Evolutionary conservation across 177 flowering plant species (phyloP).

Genomic region (Vitis hybrid): DNA sequence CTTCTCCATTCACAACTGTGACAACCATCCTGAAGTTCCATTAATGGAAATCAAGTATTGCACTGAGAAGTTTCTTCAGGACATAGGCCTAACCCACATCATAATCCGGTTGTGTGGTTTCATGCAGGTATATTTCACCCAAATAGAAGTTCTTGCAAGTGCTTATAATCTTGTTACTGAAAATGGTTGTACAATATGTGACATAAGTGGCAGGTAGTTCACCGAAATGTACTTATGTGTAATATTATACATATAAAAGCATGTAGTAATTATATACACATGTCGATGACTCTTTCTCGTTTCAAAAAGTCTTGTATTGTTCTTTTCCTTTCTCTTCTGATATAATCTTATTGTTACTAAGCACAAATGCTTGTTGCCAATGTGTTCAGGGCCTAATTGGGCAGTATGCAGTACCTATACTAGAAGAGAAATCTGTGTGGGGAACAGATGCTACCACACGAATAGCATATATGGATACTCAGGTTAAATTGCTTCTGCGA

Average conservation of each 20-base stretch:
- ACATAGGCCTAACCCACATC: constrained; percentile 70
- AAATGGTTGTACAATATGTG: no score
- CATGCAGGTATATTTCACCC: constrained; percentile 73
- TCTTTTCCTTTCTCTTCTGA: no score
- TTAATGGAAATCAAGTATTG: constrained; percentile 96
- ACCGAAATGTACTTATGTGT: no score
- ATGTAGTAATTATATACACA: no score
- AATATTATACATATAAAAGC: no score
- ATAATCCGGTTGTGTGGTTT: constrained; percentile 87
- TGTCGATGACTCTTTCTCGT: no score
- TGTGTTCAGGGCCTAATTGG: constrained; percentile 85
- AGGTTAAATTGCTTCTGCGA: constrained; percentile 39
- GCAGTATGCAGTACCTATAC: constrained; percentile 96
- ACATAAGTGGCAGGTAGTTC: no score
- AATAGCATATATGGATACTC: constrained; percentile 99
- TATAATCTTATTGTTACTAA: no score
- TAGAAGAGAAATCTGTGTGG: constrained; percentile 98
- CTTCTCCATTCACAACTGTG: constrained; percentile 96
- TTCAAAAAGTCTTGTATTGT: no score
- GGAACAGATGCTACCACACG: constrained; percentile 99
- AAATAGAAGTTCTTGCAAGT: background rate
- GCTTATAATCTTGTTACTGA: no score
- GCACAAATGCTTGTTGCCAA: constrained; percentile 6
- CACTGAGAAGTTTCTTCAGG: constrained; percentile 89
- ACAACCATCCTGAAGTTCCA: constrained; percentile 97